A percentile compares a stretch with the other conserved stretches of the same genome.
Conservation (phyloP, 768 basidiomycete genomes). For the Cystobasidium tubakii region DNA sequence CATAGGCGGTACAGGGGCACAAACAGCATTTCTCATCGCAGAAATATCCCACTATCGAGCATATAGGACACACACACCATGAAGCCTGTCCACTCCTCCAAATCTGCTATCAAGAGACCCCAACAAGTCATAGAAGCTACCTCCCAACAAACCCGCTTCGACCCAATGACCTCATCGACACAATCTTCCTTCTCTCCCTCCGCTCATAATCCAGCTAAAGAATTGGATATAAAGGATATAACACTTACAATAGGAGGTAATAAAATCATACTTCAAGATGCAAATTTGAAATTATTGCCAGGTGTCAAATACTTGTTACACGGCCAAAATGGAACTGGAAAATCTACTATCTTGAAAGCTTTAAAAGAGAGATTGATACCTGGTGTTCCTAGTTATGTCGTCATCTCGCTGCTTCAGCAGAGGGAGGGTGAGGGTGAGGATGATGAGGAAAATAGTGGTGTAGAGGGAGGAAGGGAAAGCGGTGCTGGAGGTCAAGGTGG, state of each 20-base stretch:
- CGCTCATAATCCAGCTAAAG: conserved; percentile 37
- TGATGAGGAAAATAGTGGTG: conserved; percentile 14
- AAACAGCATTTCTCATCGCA: no score
- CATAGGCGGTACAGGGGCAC: no score
- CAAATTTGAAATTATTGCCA: conserved; percentile 55
- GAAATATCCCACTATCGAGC: no score
- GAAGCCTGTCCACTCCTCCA: neutral
- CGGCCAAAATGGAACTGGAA: conserved; percentile 58
- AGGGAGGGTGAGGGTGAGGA: conserved; percentile 25
- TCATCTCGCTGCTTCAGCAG: conserved; percentile 14
- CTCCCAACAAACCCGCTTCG: conserved; percentile 45
- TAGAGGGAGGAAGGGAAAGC: no score
- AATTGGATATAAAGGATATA: conserved; percentile 59
- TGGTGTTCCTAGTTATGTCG: neutral
- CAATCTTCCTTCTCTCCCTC: conserved; percentile 40
- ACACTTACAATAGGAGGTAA: conserved; percentile 55
- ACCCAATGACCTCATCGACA: conserved; percentile 40
- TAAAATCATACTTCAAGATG: conserved; percentile 56
- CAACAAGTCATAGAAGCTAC: conserved; percentile 14
- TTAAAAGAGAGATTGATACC: conserved; percentile 24
- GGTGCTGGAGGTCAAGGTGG: no score
- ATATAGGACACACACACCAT: neutral
- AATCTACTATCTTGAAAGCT: conserved; percentile 47
- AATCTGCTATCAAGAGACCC: neutral
- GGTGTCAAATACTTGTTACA: conserved; percentile 53